Base-by-base conservation (phyloP, 2,329 filamentous ascomycete genomes). In the Trichoderma pleuroti region DNA sequence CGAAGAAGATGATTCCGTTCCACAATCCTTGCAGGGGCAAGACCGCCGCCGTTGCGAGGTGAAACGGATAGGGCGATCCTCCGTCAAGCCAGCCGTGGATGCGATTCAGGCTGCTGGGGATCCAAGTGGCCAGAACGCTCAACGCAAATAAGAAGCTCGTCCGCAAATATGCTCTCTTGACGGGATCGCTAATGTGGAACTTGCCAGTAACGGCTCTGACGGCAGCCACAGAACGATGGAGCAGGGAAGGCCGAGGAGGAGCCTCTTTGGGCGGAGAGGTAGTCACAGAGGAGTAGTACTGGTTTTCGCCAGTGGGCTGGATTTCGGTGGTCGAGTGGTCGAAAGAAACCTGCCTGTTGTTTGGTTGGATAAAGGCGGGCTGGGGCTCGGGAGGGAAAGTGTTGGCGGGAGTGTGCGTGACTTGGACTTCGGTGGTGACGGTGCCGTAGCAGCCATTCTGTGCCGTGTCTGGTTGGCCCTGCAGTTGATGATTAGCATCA, bases 11-110 rank as follows among this genome's bases (percentile, higher is more conserved):
- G 66, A 93, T 82, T 34, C 89, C 87, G 77, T 95, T 95, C 92
- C 92, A 94, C 36, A 93, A 87, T 0, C 93, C 93, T 78, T 95
- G 93, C 1, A 93, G 83, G 0, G 93, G 92, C 5, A 95, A 83
- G 0, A 94, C 92, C 2, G 92, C 84, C 2, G 91, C 90, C 8
- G 90, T 90, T 1, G 88, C 86, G 64, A 93, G 86, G 77, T 92
- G 91, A 64, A 93, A 87, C 12, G 85, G 86, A 77, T 89, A 94
- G 71, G 84, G 86, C 34, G 85, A 83, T 10, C 81, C 75, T 14
- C 84, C 77, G 64, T 86, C 80, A 9, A 89, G 80, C 73, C 93
- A 85, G 73, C 88, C 86, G 80, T 93, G 91, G 32, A 94, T 87
- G 34, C 92, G 86, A 79, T 95, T 95, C 77, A 92, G 85, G 71